These are phyloP conservation scores for Mycena venus DNA, from an alignment of 768 basidiomycete genomes.

Conservation along the genomic window DNA sequence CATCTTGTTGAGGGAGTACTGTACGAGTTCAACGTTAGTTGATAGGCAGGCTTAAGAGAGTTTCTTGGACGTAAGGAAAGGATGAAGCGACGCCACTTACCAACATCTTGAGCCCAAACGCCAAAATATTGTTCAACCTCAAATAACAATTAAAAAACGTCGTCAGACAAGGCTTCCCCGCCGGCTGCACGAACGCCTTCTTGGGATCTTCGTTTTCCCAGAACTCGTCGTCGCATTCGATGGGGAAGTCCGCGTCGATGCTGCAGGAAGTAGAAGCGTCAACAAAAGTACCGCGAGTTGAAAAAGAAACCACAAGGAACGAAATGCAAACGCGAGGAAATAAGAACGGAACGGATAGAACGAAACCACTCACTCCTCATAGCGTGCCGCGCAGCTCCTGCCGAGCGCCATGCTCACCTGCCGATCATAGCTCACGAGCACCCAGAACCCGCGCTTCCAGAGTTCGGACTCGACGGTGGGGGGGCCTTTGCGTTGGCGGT, in stretches of 20 bases:
- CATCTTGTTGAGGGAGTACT: constrained; percentile 79
- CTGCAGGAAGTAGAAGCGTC: no score
- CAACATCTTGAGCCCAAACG: constrained; percentile 50
- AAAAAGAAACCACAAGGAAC: no score
- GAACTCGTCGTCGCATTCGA: constrained; percentile 67
- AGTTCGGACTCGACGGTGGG: constrained; percentile 73
- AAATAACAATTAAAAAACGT: constrained; percentile 59
- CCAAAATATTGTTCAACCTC: constrained; percentile 61
- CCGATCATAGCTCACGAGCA: constrained; percentile 29
- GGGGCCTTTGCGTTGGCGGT: constrained; percentile 40
- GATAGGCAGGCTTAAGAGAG: constrained; percentile 44
- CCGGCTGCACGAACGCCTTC: constrained; percentile 62
- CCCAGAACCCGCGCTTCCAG: constrained; percentile 64
- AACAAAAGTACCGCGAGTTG: no score
- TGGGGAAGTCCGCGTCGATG: constrained; percentile 62
- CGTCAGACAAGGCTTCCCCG: constrained; percentile 53
- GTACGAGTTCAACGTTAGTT: constrained; percentile 56
- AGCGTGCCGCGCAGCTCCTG: constrained; percentile 67
- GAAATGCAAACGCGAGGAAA: no score
- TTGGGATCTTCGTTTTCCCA: constrained; percentile 59
- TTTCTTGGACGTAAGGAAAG: constrained; percentile 42
- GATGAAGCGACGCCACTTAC: background rate
- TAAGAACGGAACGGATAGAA: background rate
- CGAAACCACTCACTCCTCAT: constrained; percentile 62
- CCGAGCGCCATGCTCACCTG: constrained; percentile 57